Conservation (phyloP, 1,284 basidiomycete genomes). For the Amylostereum areolatum region DNA sequence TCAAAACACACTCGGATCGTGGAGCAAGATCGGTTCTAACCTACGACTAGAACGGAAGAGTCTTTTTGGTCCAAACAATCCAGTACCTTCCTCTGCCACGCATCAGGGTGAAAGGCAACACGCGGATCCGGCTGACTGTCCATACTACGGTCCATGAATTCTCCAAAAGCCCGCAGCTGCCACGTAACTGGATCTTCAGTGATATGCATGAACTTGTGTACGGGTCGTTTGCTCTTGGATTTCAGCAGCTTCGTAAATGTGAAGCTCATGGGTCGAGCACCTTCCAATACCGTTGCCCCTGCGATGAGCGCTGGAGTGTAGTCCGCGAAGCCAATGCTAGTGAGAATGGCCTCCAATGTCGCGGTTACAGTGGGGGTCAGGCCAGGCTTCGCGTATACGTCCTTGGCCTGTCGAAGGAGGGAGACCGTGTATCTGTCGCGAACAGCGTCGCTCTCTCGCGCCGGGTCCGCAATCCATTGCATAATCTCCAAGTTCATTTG, state of each 20-base stretch:
- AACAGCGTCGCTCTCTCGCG: constrained; percentile 26
- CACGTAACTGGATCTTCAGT: constrained; percentile 51
- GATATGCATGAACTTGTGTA: constrained; percentile 51
- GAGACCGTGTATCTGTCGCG: constrained; percentile 39
- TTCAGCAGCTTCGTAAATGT: constrained; percentile 49
- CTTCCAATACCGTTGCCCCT: constrained; percentile 11
- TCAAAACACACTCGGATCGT: no score
- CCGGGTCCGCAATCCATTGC: constrained; percentile 43
- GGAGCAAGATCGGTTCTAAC: constrained; percentile 26
- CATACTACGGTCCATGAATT: constrained; percentile 69
- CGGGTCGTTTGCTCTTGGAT: constrained; percentile 32
- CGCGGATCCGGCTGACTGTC: constrained; percentile 51
- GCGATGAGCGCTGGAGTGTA: constrained; percentile 25
- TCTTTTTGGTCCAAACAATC: constrained; percentile 54
- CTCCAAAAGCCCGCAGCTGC: constrained; percentile 67
- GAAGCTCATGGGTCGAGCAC: constrained; percentile 41
- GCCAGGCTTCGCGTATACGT: constrained; percentile 30
- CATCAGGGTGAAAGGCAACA: constrained; percentile 61
- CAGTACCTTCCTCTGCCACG: constrained; percentile 62
- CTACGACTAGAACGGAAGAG: constrained; percentile 56
- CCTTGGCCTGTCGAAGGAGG: constrained; percentile 41
- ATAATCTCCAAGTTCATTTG: constrained; percentile 44
- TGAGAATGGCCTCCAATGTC: constrained; percentile 33
- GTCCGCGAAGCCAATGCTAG: constrained; percentile 38
- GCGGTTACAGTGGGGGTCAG: constrained; percentile 32